Base-by-base conservation (phyloP, 2,329 filamentous ascomycete genomes). In the Aspergillus persii region DNA sequence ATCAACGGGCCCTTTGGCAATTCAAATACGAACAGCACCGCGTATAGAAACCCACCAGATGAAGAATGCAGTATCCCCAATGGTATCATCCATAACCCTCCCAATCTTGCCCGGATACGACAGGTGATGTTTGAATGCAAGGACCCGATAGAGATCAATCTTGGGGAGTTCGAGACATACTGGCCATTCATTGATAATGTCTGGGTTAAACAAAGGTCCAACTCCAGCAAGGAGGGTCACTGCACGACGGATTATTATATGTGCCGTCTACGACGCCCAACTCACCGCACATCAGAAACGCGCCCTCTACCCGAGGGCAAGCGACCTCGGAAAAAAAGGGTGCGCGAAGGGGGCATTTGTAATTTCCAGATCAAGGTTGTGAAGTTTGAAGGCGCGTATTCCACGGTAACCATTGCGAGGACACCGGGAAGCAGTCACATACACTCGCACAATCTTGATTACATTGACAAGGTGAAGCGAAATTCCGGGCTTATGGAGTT, bases 181-280 rank as follows among this genome's bases (percentile, higher is more conserved):
- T 80, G 78, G 74, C 79, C 79, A 6, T 81, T 79, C 54, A 77
- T 81, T 53, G 79, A 81, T 63, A 81, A 81, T 62, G 76, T 80
- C n/a, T 81, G 79, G 79, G 77, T 80, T 9, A 79, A 79, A 55
- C 76, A 80, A 61, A 74, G 78, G 59, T 73, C 71, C 15, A 75
- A 76, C 59, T 68, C 75, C 7, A 77, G 74, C 63, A 76, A 76
- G 62, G 75, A 74, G 60, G 77, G 76, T 3, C 73, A 74, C 49
- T 74, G 72, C 54, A 77, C 71, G 3, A 78, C 78, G 3, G 79
- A 81, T 50, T 80, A 80, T 62, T 81, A 80, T 58, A 78, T 77
- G 70, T 81, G 79, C 63, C 74, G 79, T 50, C 63, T 81, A 55
- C 75, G 78, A 57, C 72, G 75, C 46, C 70, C 72, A 39, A 76